These are phyloP conservation scores for Colletotrichum euphorbiae DNA, from an alignment of 2,329 filamentous ascomycete genomes.

Conservation along the genomic window DNA sequence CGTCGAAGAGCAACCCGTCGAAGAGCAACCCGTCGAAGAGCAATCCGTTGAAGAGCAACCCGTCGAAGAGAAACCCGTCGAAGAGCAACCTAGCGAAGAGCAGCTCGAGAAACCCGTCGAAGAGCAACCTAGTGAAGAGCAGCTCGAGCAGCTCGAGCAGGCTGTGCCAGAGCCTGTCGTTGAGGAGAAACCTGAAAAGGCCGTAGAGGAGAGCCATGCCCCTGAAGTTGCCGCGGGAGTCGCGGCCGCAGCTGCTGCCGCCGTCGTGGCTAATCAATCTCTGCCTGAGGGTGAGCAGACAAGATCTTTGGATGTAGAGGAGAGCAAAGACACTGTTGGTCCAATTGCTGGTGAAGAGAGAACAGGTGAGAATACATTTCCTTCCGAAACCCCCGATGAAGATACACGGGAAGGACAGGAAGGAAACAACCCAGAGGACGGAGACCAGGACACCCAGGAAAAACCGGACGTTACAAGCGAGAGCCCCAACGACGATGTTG, in stretches of 20 bases:
- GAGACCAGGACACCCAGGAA: conserved; percentile 12
- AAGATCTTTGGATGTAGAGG: conserved; percentile 36
- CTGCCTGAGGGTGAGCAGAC: conserved; percentile 22
- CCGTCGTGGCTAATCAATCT: not conserved
- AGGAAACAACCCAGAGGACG: conserved; percentile 13
- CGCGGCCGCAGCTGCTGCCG: not conserved
- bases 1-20: not conserved
- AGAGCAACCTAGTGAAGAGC: no score
- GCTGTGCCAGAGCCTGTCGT: not conserved
- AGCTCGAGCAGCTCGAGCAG: no score
- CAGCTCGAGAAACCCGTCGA: no score
- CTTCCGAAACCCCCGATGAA: conserved; percentile 44
- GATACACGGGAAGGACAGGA: conserved; percentile 37
- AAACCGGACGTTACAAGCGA: conserved; percentile 30
- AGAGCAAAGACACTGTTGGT: conserved; percentile 40
- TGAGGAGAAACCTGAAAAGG: not conserved
- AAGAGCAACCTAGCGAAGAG: not conserved
- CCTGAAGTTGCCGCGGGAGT: conserved; percentile 15
- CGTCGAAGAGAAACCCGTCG: no score
- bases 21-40: no score
- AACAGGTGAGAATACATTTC: conserved; percentile 48
- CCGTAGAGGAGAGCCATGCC: not conserved
- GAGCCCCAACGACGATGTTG: conserved; percentile 19
- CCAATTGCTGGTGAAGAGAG: conserved; percentile 39
- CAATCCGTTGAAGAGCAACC: no score